Base-by-base conservation (phyloP, 345 rosid species). In the Eucalyptus curtisii region DNA sequence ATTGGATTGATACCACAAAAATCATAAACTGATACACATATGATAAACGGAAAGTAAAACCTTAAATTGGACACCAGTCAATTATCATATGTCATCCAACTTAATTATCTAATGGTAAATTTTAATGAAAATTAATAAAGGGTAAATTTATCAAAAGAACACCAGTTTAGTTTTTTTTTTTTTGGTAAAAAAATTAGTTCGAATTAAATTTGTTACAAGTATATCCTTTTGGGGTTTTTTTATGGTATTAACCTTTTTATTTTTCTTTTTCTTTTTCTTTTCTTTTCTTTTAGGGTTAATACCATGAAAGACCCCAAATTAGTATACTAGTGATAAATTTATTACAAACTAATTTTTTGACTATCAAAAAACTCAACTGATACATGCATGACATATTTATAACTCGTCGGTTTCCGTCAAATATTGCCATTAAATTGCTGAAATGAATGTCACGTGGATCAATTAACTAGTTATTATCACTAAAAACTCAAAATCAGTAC, bases 31-130 rank as follows among this genome's bases (percentile, higher is more conserved):
- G 0, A 52, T 52, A 52, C 10, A 3, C 57, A 19, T 19, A 52
- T 52, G 24, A 52, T 52, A 52, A 52, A 52, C 0, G 0, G 0
- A 52, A 19, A 4, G 5, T 52, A 52, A 52, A 19, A 52, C 10
- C 0, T 3, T 1, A 52, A 52, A 52, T 52, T 0, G 0, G 2
- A 52, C 10, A 52, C 5, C 0, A 0, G 0, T 52, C 57, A 52
- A 52, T 52, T 52, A 52, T 0, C 24, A 52, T 52, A 52, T 20
- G 2, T 8, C 25, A 52, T 52, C 1, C 10, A 3, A 0, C 5
- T 52, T 52, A 52, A 0, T 20, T 1, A 52, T 52, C 2, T 7
- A 0, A 52, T 3, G 2, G 25, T 52, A 52, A 52, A 52, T 52
- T 20, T 20, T 3, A 52, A 20, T 0, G 2, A 5, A 52, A 19